Evolutionary conservation across 148 eudicot species (phyloP).

Genomic region (Gaultheria prostrata): DNA sequence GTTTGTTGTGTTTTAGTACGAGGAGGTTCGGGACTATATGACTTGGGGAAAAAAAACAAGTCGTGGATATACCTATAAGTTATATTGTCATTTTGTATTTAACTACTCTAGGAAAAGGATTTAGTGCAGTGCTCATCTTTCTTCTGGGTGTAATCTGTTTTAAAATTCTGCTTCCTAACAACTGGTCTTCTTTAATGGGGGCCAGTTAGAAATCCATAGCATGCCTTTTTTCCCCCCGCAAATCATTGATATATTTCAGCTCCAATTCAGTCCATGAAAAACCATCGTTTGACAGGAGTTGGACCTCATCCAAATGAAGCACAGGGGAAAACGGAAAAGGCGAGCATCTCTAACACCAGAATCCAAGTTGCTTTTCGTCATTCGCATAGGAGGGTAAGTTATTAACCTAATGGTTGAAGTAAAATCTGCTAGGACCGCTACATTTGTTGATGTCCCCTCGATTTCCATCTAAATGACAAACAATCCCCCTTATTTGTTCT

Average conservation of each 20-base stretch:
- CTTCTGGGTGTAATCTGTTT: neutral
- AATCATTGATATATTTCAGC: neutral
- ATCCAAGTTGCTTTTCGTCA: constrained; percentile 70
- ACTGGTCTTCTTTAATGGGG: neutral
- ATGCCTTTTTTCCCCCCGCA: neutral
- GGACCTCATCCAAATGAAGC: constrained; percentile 80
- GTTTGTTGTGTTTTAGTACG: neutral
- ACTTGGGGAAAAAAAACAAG: neutral
- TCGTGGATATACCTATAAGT: neutral
- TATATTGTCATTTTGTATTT: neutral
- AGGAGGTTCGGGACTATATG: neutral
- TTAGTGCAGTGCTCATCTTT: neutral
- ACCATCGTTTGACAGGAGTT: constrained; percentile 56
- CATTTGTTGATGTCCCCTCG: neutral
- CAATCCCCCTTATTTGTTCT: neutral
- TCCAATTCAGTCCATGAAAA: neutral
- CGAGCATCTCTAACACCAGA: constrained; percentile 25
- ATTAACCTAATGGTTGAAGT: neutral
- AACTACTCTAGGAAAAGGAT: neutral
- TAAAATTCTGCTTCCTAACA: neutral
- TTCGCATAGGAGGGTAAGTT: constrained; percentile 82
- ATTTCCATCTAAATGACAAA: neutral
- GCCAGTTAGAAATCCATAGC: neutral
- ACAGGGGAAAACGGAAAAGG: constrained; percentile 56
- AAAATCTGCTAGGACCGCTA: neutral